Evolutionary conservation across 2,329 filamentous ascomycete genomes (phyloP), one percentile per base, ranked within the genome.

Genomic region (Grosmannia huntii): DNA sequence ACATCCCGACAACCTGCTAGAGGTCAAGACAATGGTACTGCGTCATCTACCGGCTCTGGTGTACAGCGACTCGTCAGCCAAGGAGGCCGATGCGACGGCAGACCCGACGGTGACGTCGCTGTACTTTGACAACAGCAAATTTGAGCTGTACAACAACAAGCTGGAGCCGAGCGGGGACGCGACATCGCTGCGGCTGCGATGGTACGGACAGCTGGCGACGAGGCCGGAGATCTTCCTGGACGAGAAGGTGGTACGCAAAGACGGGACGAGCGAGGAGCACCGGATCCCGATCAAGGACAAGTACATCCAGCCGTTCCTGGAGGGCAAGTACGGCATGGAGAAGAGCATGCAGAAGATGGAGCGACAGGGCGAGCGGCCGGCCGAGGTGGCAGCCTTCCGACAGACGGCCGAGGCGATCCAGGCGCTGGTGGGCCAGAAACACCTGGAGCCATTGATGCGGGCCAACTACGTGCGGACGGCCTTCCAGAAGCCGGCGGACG

Each of bases 11-110:
- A 97, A 99, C 72, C 77, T 97, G 31, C 83, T 97, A 64, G 94
- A 99, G 74, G 90, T 97, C 69, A 96, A 97, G 79, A 97, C 94
- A 5, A 85, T 90, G 66, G 95, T 99, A 61, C 81, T 97, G 36
- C 89, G 94, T 62, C 89, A 89, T 59, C 80, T 99, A 25, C 94
- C 94, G 1, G 84, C 95, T 33, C 84, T 99, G 19, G 86, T 99
- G 25, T 99, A 96, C 73, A 96, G 94, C 69, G 86, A 94, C 52
- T 86, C 91, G 65, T 82, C 87, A 1, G 84, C 89, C 36, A 95
- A 92, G 72, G 81, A 94, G 64, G 81, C 88, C 50, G 90, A 96
- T 66, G 83, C 84, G 52, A 83, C 81, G 61, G 82, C 90, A 63
- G 92, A 97, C 66, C 94, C 94, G 6, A 88, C 89, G 55, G 88